These are phyloP conservation scores for Limnomonas spitsbergensis DNA, from an alignment of 139 green algal genomes.

Conservation along the genomic window DNA sequence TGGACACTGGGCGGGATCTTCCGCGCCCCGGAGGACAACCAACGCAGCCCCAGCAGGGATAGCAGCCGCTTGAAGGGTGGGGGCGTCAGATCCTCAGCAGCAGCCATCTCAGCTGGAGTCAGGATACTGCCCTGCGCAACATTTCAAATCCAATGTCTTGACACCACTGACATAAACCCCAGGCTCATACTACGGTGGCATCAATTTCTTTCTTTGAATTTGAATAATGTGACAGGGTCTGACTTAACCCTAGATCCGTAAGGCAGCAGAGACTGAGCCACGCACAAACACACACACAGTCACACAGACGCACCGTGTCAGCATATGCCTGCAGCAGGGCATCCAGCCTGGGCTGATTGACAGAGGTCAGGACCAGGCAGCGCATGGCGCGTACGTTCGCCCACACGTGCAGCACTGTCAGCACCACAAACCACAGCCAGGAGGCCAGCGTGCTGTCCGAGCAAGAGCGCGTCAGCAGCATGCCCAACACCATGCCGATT, in stretches of 20 bases:
- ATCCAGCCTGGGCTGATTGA: constrained; percentile 67
- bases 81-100: constrained; percentile 11
- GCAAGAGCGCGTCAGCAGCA: constrained; percentile 48
- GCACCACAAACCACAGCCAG: constrained; percentile 39
- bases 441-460: constrained; percentile 1
- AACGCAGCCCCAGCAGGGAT: background rate
- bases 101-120: background rate
- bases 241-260: background rate
- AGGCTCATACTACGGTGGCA: background rate
- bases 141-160: too few species aligned
- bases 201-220: background rate
- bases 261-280: background rate
- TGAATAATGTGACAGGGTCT: background rate
- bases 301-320: constrained; percentile 8
- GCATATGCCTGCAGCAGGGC: constrained; percentile 45
- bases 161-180: background rate
- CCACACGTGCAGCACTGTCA: constrained; percentile 69
- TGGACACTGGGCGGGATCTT: background rate
- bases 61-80: constrained; percentile 1
- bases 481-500: constrained; percentile 77
- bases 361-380: constrained; percentile 60
- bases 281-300: background rate
- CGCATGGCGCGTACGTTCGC: constrained; percentile 78
- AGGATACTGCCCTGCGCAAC: background rate
- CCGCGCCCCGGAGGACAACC: background rate